Conservation (phyloP, 1,284 basidiomycete species). For the Papiliotrema fonsecae region DNA sequence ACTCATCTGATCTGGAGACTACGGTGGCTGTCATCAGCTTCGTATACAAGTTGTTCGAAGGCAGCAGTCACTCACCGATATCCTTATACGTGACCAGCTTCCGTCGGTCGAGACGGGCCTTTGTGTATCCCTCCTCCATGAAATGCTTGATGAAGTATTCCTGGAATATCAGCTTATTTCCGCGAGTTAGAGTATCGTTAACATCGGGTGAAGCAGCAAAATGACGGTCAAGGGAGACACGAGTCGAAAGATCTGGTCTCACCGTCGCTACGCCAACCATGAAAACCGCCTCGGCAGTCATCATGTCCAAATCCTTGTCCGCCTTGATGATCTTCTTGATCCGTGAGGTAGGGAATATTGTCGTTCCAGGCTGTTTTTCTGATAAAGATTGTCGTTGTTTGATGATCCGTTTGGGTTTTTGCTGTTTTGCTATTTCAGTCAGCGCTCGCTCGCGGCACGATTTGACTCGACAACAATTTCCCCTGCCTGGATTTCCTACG, state of each 20-base stretch:
- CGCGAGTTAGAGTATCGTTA: background rate
- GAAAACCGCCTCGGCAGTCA: slow-evolving; percentile 49
- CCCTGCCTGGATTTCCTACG: no score
- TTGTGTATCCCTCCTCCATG: slow-evolving; percentile 47
- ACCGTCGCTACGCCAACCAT: slow-evolving; percentile 49
- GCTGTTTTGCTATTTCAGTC: background rate
- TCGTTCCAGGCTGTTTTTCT: slow-evolving; percentile 44
- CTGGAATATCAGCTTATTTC: slow-evolving; percentile 13
- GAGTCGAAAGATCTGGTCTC: slow-evolving; percentile 10
- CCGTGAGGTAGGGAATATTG: slow-evolving; percentile 45
- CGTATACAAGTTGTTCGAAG: background rate
- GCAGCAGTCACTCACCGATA: slow-evolving; percentile 29
- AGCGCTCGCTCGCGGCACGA: background rate
- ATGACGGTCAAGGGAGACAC: background rate
- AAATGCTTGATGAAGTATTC: slow-evolving; percentile 50
- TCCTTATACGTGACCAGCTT: slow-evolving; percentile 49
- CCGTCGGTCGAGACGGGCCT: slow-evolving; percentile 46
- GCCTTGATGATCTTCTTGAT: slow-evolving; percentile 50
- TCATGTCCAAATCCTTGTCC: slow-evolving; percentile 49
- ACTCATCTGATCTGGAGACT: slow-evolving; percentile 38
- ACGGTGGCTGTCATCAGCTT: slow-evolving; percentile 25
- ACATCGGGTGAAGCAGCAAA: background rate
- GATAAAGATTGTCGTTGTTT: slow-evolving; percentile 42
- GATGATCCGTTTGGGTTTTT: slow-evolving; percentile 32
- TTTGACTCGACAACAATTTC: no score